phyloP scores from a whole-genome alignment of 2,329 filamentous ascomycete genomes.

The Microsporum audouinii region DNA sequence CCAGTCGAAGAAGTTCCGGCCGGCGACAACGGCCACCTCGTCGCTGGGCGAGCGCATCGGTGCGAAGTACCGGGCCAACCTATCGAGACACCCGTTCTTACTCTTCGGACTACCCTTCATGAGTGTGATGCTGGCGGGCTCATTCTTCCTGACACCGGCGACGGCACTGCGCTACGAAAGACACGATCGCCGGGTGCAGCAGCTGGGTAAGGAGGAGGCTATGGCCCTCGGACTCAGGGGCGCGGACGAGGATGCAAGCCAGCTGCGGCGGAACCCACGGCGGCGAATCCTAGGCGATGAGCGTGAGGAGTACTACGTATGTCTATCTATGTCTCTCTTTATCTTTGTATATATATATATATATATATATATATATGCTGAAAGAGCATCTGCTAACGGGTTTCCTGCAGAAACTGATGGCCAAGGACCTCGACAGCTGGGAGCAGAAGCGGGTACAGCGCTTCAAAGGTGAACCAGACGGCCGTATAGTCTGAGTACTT shows the following conservation, averaged over 20 bases:
- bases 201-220: slow-evolving; percentile 75
- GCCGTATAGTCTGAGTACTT: slow-evolving; percentile 42
- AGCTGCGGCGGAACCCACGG: slow-evolving; percentile 48
- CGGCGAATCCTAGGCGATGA: slow-evolving; percentile 33
- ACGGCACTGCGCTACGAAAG: slow-evolving; percentile 89
- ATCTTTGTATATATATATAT: neutral
- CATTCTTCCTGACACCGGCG: slow-evolving; percentile 87
- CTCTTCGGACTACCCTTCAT: slow-evolving; percentile 93
- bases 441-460: slow-evolving; percentile 91
- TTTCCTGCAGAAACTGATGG: slow-evolving; percentile 56
- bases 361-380: neutral
- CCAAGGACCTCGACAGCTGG: slow-evolving; percentile 90
- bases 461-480: slow-evolving; percentile 80
- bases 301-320: slow-evolving; percentile 39
- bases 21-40: slow-evolving; percentile 34
- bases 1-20: slow-evolving; percentile 58
- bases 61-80: slow-evolving; percentile 60
- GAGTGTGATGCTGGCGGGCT: slow-evolving; percentile 75
- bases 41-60: slow-evolving; percentile 58
- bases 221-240: slow-evolving; percentile 61
- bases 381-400: neutral
- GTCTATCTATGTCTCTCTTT: slow-evolving; percentile 9
- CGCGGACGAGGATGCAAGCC: slow-evolving; percentile 63
- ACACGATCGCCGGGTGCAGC: slow-evolving; percentile 78
- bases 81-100: slow-evolving; percentile 73